phyloP scores from a whole-genome alignment of 1,284 basidiomycete species.

The Boletus smithii region DNA sequence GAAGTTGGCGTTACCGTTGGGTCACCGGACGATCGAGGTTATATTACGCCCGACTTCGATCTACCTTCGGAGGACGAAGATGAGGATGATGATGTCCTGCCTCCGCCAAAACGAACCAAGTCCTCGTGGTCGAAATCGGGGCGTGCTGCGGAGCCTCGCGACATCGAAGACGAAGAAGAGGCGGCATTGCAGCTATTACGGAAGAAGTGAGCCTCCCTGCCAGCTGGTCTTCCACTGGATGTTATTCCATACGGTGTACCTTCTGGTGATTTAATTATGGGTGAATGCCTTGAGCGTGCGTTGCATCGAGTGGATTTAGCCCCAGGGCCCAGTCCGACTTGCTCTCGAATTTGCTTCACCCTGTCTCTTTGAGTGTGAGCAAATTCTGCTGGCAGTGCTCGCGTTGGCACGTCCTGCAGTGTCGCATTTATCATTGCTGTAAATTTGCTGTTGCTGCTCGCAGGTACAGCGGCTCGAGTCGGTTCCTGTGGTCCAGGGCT shows the following conservation, averaged over 20 bases:
- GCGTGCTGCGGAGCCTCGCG: constrained; percentile 8
- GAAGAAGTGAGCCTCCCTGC: constrained; percentile 18
- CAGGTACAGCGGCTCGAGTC: not conserved
- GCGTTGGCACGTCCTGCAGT: not conserved
- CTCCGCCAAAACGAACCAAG: constrained; percentile 43
- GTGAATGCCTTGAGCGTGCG: not conserved
- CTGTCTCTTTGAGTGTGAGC: constrained; percentile 9
- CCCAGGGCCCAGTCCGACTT: too few species aligned
- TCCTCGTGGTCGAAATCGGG: constrained; percentile 5
- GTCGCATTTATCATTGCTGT: constrained; percentile 10
- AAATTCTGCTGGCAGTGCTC: constrained; percentile 18
- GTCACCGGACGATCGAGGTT: constrained; percentile 48
- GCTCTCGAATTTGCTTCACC: too few species aligned
- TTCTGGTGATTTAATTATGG: not conserved
- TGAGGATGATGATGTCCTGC: constrained; percentile 38
- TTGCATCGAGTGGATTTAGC: too few species aligned
- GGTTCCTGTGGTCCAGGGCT: constrained; percentile 15
- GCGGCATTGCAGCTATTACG: constrained; percentile 46
- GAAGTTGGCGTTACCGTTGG: constrained; percentile 33
- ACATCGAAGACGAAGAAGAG: constrained; percentile 51
- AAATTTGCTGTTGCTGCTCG: constrained; percentile 14
- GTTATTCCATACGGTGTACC: not conserved
- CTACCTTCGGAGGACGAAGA: constrained; percentile 41
- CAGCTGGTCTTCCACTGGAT: not conserved
- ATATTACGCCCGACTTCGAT: constrained; percentile 72